These are phyloP conservation scores for Omphalotus olearius DNA, from an alignment of 1,284 basidiomycete species.

Conservation along the genomic window DNA sequence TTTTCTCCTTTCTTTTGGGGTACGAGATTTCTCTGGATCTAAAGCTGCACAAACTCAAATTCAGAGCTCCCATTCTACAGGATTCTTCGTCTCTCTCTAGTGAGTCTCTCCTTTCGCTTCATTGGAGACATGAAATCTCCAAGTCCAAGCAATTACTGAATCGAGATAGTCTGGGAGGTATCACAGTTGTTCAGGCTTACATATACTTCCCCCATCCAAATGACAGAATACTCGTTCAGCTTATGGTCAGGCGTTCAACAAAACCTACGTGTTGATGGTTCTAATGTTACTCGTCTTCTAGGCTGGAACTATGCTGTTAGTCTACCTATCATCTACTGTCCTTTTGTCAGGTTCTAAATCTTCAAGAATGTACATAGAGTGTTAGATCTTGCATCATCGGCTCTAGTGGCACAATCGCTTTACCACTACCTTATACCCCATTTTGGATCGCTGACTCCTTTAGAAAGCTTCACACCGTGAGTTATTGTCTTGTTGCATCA, in stretches of 20 bases:
- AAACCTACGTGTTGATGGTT: not conserved
- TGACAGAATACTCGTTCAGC: conserved; percentile 13
- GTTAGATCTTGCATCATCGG: conserved; percentile 22
- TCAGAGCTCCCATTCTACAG: not conserved
- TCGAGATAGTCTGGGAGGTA: conserved; percentile 13
- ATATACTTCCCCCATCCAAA: conserved; percentile 23
- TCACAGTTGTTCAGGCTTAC: conserved; percentile 26
- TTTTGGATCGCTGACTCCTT: conserved; percentile 22
- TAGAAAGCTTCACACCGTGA: conserved; percentile 15
- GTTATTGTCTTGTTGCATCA: not conserved
- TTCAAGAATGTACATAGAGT: conserved; percentile 15
- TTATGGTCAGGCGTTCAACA: conserved; percentile 1
- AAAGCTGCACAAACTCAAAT: not conserved
- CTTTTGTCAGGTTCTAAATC: not conserved
- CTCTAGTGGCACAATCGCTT: conserved; percentile 23
- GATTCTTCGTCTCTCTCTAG: conserved; percentile 7
- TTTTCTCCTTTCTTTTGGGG: conserved; percentile 27
- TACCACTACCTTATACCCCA: conserved; percentile 25
- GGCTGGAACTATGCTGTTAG: conserved; percentile 24
- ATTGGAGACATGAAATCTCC: not conserved
- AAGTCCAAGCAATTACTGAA: too few species aligned
- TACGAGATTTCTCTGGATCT: conserved; percentile 8
- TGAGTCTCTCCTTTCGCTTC: not conserved
- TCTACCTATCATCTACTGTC: not conserved
- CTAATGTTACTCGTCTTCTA: conserved; percentile 2